phyloP scores from a whole-genome alignment of 2,329 filamentous ascomycete species.

The Colletotrichum plurivorum region DNA sequence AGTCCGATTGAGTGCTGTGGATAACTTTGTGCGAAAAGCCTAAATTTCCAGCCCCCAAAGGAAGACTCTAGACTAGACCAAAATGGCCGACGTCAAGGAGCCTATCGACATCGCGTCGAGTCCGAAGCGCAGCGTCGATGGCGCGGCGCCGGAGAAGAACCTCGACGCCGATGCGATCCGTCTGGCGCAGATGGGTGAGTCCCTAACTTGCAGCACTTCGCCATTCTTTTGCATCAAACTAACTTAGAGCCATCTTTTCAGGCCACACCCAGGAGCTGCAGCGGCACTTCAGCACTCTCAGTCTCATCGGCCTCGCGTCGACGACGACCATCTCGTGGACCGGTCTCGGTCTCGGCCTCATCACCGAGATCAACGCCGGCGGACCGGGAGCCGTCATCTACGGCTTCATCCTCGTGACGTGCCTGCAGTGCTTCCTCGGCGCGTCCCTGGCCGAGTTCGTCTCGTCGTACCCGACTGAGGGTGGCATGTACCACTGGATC shows the following conservation, averaged over 20 bases:
- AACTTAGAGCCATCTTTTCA: conserved; percentile 38
- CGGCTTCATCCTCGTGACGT: conserved; percentile 62
- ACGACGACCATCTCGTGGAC: conserved; percentile 67
- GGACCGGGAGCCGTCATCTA: conserved; percentile 65
- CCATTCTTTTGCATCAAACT: background rate
- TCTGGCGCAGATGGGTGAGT: conserved; percentile 59
- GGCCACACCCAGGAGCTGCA: conserved; percentile 65
- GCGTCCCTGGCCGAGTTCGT: conserved; percentile 63
- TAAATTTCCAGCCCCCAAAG: background rate
- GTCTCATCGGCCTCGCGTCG: conserved; percentile 63
- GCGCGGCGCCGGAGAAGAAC: conserved; percentile 15
- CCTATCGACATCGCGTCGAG: conserved; percentile 32
- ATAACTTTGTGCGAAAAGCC: background rate
- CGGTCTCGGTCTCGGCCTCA: conserved; percentile 59
- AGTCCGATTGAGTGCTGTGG: background rate
- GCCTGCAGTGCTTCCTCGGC: conserved; percentile 61
- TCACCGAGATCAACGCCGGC: conserved; percentile 62
- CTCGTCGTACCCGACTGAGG: conserved; percentile 62
- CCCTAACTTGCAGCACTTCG: background rate
- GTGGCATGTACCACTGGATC: conserved; percentile 67
- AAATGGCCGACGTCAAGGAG: conserved; percentile 26
- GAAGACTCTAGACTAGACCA: background rate
- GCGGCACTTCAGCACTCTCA: conserved; percentile 62
- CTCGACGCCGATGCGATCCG: conserved; percentile 55
- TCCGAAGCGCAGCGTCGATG: conserved; percentile 33